These are phyloP conservation scores for Rhododendron griersonianum DNA, from an alignment of 148 eudicot species.

Conservation along the genomic window DNA sequence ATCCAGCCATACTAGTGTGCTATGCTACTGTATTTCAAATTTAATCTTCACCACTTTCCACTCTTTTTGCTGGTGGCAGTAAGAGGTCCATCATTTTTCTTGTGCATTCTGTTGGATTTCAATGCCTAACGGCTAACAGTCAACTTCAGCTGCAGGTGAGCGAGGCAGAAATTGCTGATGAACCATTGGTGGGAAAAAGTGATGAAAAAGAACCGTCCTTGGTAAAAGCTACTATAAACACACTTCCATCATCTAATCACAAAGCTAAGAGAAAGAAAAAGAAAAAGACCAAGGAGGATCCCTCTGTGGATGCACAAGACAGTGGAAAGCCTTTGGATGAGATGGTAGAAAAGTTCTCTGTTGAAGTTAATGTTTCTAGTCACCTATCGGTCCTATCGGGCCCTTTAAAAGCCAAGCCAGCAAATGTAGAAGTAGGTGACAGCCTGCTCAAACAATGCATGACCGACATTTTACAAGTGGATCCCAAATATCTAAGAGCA, in stretches of 20 bases:
- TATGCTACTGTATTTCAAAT: not conserved
- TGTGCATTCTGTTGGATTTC: constrained; percentile 7
- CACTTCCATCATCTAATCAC: constrained; percentile 33
- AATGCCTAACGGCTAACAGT: not conserved
- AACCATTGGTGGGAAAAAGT: constrained; percentile 17
- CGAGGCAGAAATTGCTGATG: constrained; percentile 27
- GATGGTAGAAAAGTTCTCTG: constrained; percentile 40
- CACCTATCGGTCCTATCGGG: constrained; percentile 19
- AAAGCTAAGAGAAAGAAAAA: constrained; percentile 89
- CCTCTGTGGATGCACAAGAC: constrained; percentile 16
- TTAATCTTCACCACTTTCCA: not conserved
- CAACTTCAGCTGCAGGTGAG: constrained; percentile 43
- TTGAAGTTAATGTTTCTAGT: constrained; percentile 41
- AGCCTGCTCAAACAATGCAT: constrained; percentile 26
- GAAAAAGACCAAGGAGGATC: constrained; percentile 58
- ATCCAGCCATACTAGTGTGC: not conserved
- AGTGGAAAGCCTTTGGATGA: constrained; percentile 26
- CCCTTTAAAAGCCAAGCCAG: constrained; percentile 23
- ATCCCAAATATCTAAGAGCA: constrained; percentile 81
- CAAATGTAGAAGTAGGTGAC: constrained; percentile 19
- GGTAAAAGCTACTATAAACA: constrained; percentile 22
- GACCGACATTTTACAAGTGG: constrained; percentile 63
- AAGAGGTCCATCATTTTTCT: not conserved
- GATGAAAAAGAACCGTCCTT: constrained; percentile 17
- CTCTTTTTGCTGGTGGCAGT: not conserved